Evolutionary conservation across 495 filamentous ascomycete genomes (phyloP).

Genomic region (Parmelia sp.): DNA sequence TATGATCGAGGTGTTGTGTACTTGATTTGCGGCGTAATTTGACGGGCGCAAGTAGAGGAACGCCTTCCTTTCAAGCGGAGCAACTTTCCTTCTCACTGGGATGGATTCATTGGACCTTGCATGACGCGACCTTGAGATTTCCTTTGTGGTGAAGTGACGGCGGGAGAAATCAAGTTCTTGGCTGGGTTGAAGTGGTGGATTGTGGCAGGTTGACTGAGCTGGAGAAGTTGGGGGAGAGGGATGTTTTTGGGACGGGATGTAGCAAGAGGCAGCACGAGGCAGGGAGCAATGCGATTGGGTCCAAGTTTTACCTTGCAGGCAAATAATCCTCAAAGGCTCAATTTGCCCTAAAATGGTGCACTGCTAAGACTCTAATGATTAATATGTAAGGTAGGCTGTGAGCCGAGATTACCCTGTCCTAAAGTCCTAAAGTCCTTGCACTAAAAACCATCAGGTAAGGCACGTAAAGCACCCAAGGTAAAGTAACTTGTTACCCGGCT

Average conservation of each 20-base stretch:
- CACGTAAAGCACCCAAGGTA: too few relatives aligned
- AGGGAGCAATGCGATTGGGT: not conserved
- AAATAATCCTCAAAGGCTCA: not conserved
- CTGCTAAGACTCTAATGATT: not conserved
- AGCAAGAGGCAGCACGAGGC: not conserved
- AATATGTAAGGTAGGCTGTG: not conserved
- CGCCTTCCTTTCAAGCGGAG: not conserved
- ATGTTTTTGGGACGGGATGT: conserved; percentile 5
- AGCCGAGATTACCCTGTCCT: not conserved
- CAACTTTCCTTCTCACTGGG: conserved; percentile 1
- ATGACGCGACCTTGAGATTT: not conserved
- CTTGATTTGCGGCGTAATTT: conserved; percentile 17
- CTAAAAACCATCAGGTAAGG: not conserved
- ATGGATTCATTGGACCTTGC: not conserved
- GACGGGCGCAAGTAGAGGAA: conserved; percentile 6
- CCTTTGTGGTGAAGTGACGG: not conserved
- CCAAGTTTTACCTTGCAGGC: not conserved
- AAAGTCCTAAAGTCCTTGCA: not conserved
- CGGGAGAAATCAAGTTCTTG: too few relatives aligned
- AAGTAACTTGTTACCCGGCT: too few relatives aligned
- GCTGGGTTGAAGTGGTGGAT: not conserved
- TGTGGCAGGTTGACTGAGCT: not conserved
- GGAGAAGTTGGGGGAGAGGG: not conserved
- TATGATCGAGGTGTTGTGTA: conserved; percentile 13
- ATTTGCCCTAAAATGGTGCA: not conserved